A percentile compares a stretch with the other conserved stretches of the same genome.
phyloP scores from a whole-genome alignment of 2,329 filamentous ascomycete species.

The Proliferodiscus dingleyae region DNA sequence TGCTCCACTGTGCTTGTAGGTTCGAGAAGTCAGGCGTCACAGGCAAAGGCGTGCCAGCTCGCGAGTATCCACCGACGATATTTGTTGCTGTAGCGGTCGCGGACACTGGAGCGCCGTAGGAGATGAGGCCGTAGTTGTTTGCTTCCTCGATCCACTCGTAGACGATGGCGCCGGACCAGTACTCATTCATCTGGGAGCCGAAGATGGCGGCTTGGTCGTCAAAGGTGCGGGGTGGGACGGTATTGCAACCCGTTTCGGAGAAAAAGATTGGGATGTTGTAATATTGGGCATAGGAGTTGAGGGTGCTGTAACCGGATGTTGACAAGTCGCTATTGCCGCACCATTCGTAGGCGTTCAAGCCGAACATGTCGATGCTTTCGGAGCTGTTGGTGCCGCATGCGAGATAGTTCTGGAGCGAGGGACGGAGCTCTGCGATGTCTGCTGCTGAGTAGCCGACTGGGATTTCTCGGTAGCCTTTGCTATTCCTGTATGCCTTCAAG shows the following conservation, averaged over 20 bases:
- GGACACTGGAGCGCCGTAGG: slow-evolving; percentile 60
- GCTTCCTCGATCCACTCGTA: slow-evolving; percentile 88
- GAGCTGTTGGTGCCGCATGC: slow-evolving; percentile 67
- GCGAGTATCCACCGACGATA: slow-evolving; percentile 61
- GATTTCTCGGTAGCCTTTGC: slow-evolving; percentile 72
- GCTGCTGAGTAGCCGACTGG: slow-evolving; percentile 85
- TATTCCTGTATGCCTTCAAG: slow-evolving; percentile 74
- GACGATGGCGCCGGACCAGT: slow-evolving; percentile 72
- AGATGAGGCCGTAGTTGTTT: slow-evolving; percentile 78
- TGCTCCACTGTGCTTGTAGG: slow-evolving; percentile 71
- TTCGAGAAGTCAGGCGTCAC: slow-evolving; percentile 74
- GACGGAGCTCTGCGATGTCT: slow-evolving; percentile 66
- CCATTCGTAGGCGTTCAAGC: slow-evolving; percentile 82
- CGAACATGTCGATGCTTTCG: slow-evolving; percentile 77
- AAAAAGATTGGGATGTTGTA: slow-evolving; percentile 87
- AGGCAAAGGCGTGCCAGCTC: slow-evolving; percentile 69
- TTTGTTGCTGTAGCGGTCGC: slow-evolving; percentile 48
- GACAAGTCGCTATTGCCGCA: slow-evolving; percentile 54
- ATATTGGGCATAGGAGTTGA: slow-evolving; percentile 61
- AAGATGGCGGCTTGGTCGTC: slow-evolving; percentile 74
- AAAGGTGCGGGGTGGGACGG: slow-evolving; percentile 55
- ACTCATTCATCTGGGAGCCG: slow-evolving; percentile 63
- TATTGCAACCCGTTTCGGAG: slow-evolving; percentile 83
- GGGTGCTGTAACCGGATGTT: slow-evolving; percentile 62
- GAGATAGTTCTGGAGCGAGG: slow-evolving; percentile 65